Conservation (phyloP, 1,284 basidiomycete genomes). For the Cystobasidium sp. region DNA sequence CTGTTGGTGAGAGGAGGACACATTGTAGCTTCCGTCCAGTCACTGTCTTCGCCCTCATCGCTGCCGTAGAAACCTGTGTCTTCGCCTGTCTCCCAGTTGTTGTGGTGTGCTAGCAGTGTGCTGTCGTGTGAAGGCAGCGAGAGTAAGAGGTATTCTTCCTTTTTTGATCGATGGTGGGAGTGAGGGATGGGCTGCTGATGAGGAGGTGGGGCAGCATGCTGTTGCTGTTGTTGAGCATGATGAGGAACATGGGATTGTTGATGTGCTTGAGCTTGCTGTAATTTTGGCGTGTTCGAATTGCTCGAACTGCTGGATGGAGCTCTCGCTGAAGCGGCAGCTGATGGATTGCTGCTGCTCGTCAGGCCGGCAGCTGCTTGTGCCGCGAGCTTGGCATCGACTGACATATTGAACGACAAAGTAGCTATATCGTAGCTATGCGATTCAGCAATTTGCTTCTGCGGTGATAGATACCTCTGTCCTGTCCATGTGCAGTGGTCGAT, state of each 20-base stretch:
- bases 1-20: conserved; percentile 49
- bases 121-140: conserved; percentile 37
- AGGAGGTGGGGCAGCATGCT: not conserved
- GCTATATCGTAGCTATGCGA: not conserved
- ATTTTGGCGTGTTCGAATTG: conserved; percentile 5
- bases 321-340: conserved; percentile 5
- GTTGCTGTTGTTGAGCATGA: conserved; percentile 6
- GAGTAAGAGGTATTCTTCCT: conserved; percentile 39
- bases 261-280: conserved; percentile 30
- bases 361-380: conserved; percentile 18
- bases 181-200: not conserved
- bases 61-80: conserved; percentile 17
- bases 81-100: conserved; percentile 24
- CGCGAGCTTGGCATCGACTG: conserved; percentile 34
- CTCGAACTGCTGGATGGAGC: conserved; percentile 17
- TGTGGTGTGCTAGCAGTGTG: not conserved
- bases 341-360: not conserved
- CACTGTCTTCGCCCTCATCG: conserved; percentile 21
- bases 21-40: conserved; percentile 11
- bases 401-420: not conserved
- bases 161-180: conserved; percentile 28
- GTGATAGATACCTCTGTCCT: too few relatives aligned
- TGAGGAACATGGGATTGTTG: conserved; percentile 7
- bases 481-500: too few relatives aligned
- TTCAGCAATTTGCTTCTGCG: too few relatives aligned